Conservation (phyloP, 768 basidiomycete genomes). For the Leccinellum luteum region DNA sequence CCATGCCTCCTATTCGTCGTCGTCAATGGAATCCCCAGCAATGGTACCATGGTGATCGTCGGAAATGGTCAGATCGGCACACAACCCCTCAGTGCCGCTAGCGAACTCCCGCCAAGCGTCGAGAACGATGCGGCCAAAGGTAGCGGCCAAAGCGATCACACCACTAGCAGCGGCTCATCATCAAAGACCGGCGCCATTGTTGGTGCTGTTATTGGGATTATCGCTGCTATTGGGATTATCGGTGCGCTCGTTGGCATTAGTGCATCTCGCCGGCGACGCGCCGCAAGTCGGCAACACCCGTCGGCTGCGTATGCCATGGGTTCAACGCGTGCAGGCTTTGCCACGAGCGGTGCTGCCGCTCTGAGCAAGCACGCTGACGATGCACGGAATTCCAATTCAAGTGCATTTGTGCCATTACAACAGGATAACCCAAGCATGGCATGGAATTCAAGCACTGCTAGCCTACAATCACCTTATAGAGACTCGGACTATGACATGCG, state of each 20-base stretch:
- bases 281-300: conserved; percentile 30
- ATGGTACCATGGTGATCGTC: conserved; percentile 71
- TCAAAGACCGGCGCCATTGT: conserved; percentile 25
- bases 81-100: conserved; percentile 48
- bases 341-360: conserved; percentile 20
- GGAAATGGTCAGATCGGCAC: conserved; percentile 75
- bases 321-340: conserved; percentile 28
- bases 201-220: conserved; percentile 29
- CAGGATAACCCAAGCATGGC: conserved; percentile 56
- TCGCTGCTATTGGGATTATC: conserved; percentile 30
- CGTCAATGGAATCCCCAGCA: conserved; percentile 81
- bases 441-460: conserved; percentile 56
- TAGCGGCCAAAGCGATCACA: conserved; percentile 12
- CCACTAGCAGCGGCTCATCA: conserved; percentile 21
- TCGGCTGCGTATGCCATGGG: conserved; percentile 41
- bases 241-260: conserved; percentile 43
- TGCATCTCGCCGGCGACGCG: conserved; percentile 50
- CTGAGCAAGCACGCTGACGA: conserved; percentile 22
- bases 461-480: conserved; percentile 41
- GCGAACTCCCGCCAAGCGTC: conserved; percentile 35
- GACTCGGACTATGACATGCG: conserved; percentile 26
- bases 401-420: conserved; percentile 69
- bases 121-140: conserved; percentile 43
- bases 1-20: conserved; percentile 83
- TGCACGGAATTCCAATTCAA: conserved; percentile 55